Conservation (phyloP, 2,329 filamentous ascomycete genomes). For the Fusarium drepaniforme region DNA sequence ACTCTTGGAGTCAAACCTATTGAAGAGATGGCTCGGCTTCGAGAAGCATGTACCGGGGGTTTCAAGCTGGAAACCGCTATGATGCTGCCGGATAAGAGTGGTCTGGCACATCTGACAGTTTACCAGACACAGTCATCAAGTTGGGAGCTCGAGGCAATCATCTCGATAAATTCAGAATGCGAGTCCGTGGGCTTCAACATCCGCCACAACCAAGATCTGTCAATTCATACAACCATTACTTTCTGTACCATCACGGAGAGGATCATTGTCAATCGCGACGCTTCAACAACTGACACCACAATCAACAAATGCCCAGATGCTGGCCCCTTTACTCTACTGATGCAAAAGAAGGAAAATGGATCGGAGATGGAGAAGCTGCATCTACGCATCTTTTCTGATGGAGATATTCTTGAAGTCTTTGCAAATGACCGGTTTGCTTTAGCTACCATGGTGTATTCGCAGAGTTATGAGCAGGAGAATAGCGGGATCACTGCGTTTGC, state of each 20-base stretch:
- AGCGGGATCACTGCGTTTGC: neutral
- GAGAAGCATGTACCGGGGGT: neutral
- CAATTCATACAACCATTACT: constrained; percentile 49
- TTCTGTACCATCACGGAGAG: constrained; percentile 53
- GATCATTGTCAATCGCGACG: constrained; percentile 39
- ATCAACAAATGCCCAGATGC: constrained; percentile 49
- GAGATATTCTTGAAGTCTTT: constrained; percentile 33
- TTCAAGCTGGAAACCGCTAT: neutral
- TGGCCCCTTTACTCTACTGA: constrained; percentile 60
- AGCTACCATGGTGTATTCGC: constrained; percentile 30
- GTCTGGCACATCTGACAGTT: neutral
- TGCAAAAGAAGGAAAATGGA: neutral
- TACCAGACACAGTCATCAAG: neutral
- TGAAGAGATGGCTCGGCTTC: neutral
- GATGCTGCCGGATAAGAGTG: neutral
- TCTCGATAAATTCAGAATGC: neutral
- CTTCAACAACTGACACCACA: neutral
- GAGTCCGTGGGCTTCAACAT: constrained; percentile 20
- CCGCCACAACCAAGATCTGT: constrained; percentile 38
- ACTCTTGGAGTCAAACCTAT: neutral
- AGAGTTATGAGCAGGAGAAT: neutral
- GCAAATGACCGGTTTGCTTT: constrained; percentile 36
- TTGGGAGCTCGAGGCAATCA: neutral
- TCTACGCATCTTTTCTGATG: constrained; percentile 28
- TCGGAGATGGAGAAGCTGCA: constrained; percentile 13